Evolutionary conservation across 306 rosid genomes (phyloP).

Genomic region (Sindora glabra): DNA sequence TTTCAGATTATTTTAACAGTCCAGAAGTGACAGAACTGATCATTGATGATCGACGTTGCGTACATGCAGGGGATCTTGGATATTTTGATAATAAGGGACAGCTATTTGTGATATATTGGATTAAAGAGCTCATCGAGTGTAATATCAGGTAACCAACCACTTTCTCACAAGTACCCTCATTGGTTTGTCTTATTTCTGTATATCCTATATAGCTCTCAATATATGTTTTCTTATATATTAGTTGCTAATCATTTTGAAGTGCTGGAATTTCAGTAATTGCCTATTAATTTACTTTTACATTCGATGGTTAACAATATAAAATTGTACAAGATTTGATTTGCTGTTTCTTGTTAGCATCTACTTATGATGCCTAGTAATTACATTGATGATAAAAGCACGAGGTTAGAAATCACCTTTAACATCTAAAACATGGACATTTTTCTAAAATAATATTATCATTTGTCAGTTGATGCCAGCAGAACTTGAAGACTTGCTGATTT

Average conservation of each 20-base stretch:
- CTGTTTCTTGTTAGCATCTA: neutral
- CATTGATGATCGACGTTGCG: slow-evolving; percentile 35
- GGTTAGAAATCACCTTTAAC: neutral
- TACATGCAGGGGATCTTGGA: slow-evolving; percentile 41
- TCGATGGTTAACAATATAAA: too few species aligned
- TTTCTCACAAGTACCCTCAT: neutral
- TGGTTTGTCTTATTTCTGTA: neutral
- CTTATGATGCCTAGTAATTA: neutral
- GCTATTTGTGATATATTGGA: slow-evolving; percentile 37
- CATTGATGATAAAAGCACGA: neutral
- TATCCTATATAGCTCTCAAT: neutral
- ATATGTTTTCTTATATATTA: neutral
- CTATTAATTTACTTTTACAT: too few species aligned
- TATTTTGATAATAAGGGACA: slow-evolving; percentile 36
- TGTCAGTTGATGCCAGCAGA: slow-evolving; percentile 48
- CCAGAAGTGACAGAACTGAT: slow-evolving; percentile 30
- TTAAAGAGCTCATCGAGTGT: slow-evolving; percentile 46
- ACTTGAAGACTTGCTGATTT: slow-evolving; percentile 40
- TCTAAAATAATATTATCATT: neutral
- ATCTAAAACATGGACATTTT: neutral
- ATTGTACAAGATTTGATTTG: neutral
- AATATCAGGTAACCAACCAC: slow-evolving; percentile 32
- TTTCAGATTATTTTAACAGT: slow-evolving; percentile 39
- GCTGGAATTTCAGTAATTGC: too few species aligned
- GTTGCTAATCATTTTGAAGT: neutral